phyloP scores from a whole-genome alignment of 192 early-diverging fungal genomes.

The Paraglomus brasilianum region DNA sequence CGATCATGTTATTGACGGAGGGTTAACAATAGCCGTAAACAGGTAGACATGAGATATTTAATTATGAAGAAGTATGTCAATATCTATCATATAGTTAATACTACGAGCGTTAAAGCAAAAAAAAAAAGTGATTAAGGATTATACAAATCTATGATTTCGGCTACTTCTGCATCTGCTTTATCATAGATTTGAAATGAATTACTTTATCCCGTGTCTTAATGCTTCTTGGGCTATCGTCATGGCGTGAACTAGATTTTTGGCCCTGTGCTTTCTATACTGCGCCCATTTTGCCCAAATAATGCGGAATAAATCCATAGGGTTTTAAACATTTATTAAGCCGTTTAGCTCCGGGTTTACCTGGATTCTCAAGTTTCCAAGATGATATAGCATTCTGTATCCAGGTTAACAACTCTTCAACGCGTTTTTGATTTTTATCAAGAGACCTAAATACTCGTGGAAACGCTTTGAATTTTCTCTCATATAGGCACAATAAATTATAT shows the following conservation, averaged over 20 bases:
- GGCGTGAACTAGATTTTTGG: not conserved
- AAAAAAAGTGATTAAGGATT: too few species aligned
- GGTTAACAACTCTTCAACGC: constrained; percentile 6
- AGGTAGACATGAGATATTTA: too few species aligned
- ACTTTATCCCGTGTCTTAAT: not conserved
- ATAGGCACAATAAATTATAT: too few species aligned
- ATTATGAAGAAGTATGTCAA: too few species aligned
- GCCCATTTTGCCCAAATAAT: constrained; percentile 4
- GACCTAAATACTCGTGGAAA: constrained; percentile 10
- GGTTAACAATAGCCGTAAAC: too few species aligned
- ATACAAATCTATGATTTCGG: too few species aligned
- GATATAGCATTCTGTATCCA: constrained; percentile 19
- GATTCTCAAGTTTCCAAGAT: not conserved
- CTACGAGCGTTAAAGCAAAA: too few species aligned
- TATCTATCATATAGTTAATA: too few species aligned
- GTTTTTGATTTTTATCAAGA: constrained; percentile 2
- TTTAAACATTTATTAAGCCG: constrained; percentile 24
- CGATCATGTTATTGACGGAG: too few species aligned
- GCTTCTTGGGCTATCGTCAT: not conserved
- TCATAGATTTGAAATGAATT: too few species aligned
- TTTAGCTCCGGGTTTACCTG: not conserved
- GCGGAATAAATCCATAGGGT: constrained; percentile 8
- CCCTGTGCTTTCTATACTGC: not conserved
- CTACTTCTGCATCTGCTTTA: too few species aligned
- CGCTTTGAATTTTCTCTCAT: too few species aligned